Percentiles rank a stretch among this genome's conserved stretches.
phyloP scores from a whole-genome alignment of 1,139 yeast genomes.

The Debaryomycetaceae sp. region DNA sequence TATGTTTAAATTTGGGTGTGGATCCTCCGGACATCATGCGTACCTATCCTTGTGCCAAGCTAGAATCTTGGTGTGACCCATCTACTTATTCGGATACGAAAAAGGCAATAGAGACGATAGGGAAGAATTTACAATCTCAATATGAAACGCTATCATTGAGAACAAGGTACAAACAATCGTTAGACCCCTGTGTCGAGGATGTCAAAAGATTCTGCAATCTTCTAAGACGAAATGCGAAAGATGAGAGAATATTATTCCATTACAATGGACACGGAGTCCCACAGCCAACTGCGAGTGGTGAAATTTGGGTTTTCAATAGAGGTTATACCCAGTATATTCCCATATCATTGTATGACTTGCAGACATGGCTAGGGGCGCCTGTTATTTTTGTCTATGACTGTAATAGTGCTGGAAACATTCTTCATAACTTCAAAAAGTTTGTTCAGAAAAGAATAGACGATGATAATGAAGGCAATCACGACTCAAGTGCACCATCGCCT shows the following conservation, averaged over 20 bases:
- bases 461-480: constrained; percentile 73
- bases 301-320: constrained; percentile 96
- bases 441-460: constrained; percentile 89
- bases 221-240: constrained; percentile 84
- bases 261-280: constrained; percentile 99
- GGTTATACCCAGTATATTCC: constrained; percentile 98
- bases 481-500: constrained; percentile 59
- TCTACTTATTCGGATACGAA: constrained; percentile 78
- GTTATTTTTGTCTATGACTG: constrained; percentile 94
- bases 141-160: constrained; percentile 86
- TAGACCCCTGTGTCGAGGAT: constrained; percentile 96
- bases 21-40: constrained; percentile 96
- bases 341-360: constrained; percentile 85
- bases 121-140: constrained; percentile 81
- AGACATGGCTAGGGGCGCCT: constrained; percentile 98
- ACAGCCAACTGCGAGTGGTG: constrained; percentile 96
- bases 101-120: constrained; percentile 88
- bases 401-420: constrained; percentile 91
- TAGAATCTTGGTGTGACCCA: constrained; percentile 95
- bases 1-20: constrained; percentile 89
- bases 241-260: constrained; percentile 85
- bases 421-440: constrained; percentile 83
- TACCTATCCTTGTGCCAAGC: constrained; percentile 89
- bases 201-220: constrained; percentile 89
- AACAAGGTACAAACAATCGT: constrained; percentile 83